Base-by-base conservation (phyloP, 352 stramenopile species). In the Phytophthora colocasiae region DNA sequence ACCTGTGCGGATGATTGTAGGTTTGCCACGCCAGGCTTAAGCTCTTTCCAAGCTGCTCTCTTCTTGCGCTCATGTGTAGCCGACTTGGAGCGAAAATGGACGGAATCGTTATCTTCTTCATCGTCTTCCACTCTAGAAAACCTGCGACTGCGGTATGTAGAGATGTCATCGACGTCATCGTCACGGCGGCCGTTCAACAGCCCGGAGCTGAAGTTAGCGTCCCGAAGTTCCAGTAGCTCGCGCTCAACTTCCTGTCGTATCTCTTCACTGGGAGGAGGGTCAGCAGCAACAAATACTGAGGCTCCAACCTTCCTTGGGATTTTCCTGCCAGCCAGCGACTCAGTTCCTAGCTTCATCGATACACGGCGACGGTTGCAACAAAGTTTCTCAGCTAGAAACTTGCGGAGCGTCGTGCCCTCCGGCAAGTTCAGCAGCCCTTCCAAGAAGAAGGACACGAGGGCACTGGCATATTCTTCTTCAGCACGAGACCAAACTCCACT, bases 301-400 rank as follows among this genome's bases (percentile, higher is more conserved):
- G 78, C 80, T n/a, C 83, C 83, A 10, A 91, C 75, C 48, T 90
- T 91, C 31, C 67, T 80, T 12, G 82, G 82, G 58, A 93, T 86
- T 65, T 83, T 82, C 46, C 76, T 75, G 31, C 75, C 69, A 15
- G 77, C 82, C 45, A 93, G 80, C 3, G 73, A 69, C 63, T 84
- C 81, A n/a, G 85, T 90, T 38, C 76, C 81, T 38, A 92, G 68
- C 56, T 92, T 92, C 75, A 89, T 92, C 31, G 79, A 88, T 17
- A 92, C 77, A 19, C 84, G 78, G 19, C 79, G 76, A 31, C 78
- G 77, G 50, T 87, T 87, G 73, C 84, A 92, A 62, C 72, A 69
- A 17, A 92, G 67, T 57, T 87, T 73, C 34, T 91, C 81, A 11
- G 84, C 84, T 11, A 92, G 48, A 59, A 87, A 92, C 60, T 86